A percentile compares a stretch with the other conserved stretches of the same genome.
Conservation (phyloP, 768 basidiomycete genomes). For the Pholiota conissans region DNA sequence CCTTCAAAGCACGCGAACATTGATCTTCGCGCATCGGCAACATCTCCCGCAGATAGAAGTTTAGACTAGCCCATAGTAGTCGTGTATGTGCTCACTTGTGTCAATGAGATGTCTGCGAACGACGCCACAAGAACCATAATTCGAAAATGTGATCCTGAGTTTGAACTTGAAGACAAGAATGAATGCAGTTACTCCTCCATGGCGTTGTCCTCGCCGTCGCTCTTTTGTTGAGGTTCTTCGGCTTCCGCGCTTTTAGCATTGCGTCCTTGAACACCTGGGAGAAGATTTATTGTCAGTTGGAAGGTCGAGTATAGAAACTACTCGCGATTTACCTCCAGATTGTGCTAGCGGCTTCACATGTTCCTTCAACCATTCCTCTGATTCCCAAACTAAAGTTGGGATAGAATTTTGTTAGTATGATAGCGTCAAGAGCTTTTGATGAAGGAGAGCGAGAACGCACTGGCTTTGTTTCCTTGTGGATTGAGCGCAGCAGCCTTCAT, state of each 20-base stretch:
- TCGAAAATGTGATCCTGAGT: not conserved
- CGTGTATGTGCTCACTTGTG: not conserved
- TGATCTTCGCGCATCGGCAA: not conserved
- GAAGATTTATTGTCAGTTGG: not conserved
- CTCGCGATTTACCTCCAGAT: conserved; percentile 64
- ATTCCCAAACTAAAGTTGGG: conserved; percentile 81
- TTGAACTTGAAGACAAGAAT: not conserved
- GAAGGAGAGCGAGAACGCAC: conserved; percentile 40
- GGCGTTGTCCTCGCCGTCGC: conserved; percentile 42
- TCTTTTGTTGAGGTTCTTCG: conserved; percentile 29
- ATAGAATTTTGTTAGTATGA: not conserved
- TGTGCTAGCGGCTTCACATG: conserved; percentile 77
- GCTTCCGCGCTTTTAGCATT: conserved; percentile 33
- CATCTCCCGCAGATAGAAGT: not conserved
- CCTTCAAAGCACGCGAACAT: not conserved
- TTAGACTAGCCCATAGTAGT: not conserved
- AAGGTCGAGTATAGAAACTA: conserved; percentile 3
- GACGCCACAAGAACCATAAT: not conserved
- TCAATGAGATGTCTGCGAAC: not conserved
- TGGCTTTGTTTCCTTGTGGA: conserved; percentile 71
- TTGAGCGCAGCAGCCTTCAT: conserved; percentile 69
- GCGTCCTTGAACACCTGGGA: conserved; percentile 56
- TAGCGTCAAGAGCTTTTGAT: not conserved
- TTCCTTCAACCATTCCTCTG: conserved; percentile 89
- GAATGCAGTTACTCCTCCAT: conserved; percentile 62